Conservation (phyloP, 2,329 filamentous ascomycete species). For the Amylocarpus encephaloides region DNA sequence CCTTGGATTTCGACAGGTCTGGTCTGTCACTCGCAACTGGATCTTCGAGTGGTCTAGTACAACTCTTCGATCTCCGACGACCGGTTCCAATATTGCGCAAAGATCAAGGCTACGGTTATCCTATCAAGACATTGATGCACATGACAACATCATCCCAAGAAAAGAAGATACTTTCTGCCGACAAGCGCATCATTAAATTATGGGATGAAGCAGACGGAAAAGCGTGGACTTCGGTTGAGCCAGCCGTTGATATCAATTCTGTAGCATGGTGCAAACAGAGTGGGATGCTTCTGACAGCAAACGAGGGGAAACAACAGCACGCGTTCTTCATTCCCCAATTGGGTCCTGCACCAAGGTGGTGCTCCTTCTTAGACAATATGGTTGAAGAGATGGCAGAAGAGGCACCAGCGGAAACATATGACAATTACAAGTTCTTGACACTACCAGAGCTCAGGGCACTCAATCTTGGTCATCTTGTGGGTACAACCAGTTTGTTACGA, state of each 20-base stretch:
- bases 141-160: slow-evolving; percentile 67
- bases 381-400: slow-evolving; percentile 98
- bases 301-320: slow-evolving; percentile 92
- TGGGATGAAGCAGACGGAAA: slow-evolving; percentile 80
- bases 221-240: slow-evolving; percentile 94
- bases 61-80: slow-evolving; percentile 87
- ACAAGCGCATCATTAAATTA: slow-evolving; percentile 95
- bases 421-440: slow-evolving; percentile 98
- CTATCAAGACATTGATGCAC: slow-evolving; percentile 77
- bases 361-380: slow-evolving; percentile 91
- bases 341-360: slow-evolving; percentile 91
- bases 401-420: slow-evolving; percentile 74
- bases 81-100: slow-evolving; percentile 81
- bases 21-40: slow-evolving; percentile 82
- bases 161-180: slow-evolving; percentile 83
- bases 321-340: slow-evolving; percentile 92
- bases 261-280: slow-evolving; percentile 89
- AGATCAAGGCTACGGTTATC: slow-evolving; percentile 91
- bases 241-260: slow-evolving; percentile 87
- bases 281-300: slow-evolving; percentile 93
- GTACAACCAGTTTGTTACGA: slow-evolving; percentile 79
- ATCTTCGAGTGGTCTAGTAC: slow-evolving; percentile 79
- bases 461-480: slow-evolving; percentile 81
- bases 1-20: slow-evolving; percentile 76
- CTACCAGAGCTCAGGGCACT: slow-evolving; percentile 77